A percentile compares a stretch with the other conserved stretches of the same genome.
phyloP scores from a whole-genome alignment of 768 basidiomycete species.

The Candolleomyces aberdarensis region DNA sequence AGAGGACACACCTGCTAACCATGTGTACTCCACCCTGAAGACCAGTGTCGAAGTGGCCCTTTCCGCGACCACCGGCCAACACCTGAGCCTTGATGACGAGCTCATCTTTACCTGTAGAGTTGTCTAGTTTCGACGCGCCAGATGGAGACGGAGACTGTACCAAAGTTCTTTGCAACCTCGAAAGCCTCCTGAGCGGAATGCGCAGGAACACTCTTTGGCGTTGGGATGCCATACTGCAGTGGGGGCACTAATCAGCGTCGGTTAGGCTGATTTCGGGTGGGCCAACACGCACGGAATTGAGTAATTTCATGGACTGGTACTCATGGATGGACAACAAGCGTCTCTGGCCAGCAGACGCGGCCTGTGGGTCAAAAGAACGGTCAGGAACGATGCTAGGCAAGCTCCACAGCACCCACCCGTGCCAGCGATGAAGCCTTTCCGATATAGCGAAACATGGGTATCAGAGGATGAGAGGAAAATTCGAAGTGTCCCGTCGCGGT shows the following conservation, averaged over 20 bases:
- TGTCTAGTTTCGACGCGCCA: slow-evolving; percentile 1
- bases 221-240: slow-evolving; percentile 87
- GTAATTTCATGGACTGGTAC: slow-evolving; percentile 92
- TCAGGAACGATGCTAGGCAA: too few relatives aligned
- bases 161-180: slow-evolving; percentile 85
- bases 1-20: slow-evolving; percentile 65
- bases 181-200: slow-evolving; percentile 88
- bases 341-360: slow-evolving; percentile 76
- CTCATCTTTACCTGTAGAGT: slow-evolving; percentile 57
- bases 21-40: slow-evolving; percentile 97
- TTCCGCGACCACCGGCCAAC: slow-evolving; percentile 96
- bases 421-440: slow-evolving; percentile 63
- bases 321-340: slow-evolving; percentile 97
- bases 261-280: background rate
- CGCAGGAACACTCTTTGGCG: slow-evolving; percentile 87
- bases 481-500: background rate
- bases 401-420: slow-evolving; percentile 43
- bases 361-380: slow-evolving; percentile 30
- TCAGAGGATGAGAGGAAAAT: slow-evolving; percentile 15
- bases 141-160: slow-evolving; percentile 37
- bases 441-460: slow-evolving; percentile 44
- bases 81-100: slow-evolving; percentile 99
- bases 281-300: slow-evolving; percentile 72
- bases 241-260: background rate
- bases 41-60: slow-evolving; percentile 94